Evolutionary conservation across 2,329 filamentous ascomycete genomes (phyloP), one percentile per base, ranked within the genome.

Genomic region (Pyrenochaeta sp.): DNA sequence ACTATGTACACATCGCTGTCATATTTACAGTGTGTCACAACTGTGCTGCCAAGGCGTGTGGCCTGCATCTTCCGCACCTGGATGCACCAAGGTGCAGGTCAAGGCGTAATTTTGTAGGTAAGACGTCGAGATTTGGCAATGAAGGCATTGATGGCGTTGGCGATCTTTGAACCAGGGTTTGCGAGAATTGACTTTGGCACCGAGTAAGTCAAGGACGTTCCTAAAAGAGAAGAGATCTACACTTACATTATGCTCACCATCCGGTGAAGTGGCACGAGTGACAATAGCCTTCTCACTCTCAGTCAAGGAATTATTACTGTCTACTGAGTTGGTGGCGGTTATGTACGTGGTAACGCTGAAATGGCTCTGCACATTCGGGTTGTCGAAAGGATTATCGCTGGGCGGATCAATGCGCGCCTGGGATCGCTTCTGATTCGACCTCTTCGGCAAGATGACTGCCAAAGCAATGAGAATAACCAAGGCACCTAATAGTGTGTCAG

Each of bases 91-190:
- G 12, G 12, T 4, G 4, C 32, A 35, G 5, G 11, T 45, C 29
- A 58, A 18, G 54, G 57, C 18, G 54, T 51, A 30, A 60, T 58
- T 31, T 60, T 60, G 30, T 60, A 58, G 10, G 54, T 54, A 11
- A 58, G 20, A 17, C 51, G 47, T 27, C 57, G 40, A 27, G 57
- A 54, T 18, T 54, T 58, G 4, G 50, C 42, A 30, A 60, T 45
- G 30, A 60, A 60, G 3, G 50, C 32, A 29, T 47, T 52, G 32
- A 60, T 51, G n/a, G 47, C 54, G 12, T 58, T 50, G 1, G 45
- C 40, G 10, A 59, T 21, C 5, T 41, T 32, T 12, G 46, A 32
- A 10, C 32, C 32, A 14, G 56, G 29, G 1, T 29, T 40, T 15
- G 7, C 46, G 10, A 45, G 27, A 3, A 45, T 49, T 18, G 36